phyloP scores from a whole-genome alignment of 2,329 filamentous ascomycete species.

The Tolypocladium capitatum region DNA sequence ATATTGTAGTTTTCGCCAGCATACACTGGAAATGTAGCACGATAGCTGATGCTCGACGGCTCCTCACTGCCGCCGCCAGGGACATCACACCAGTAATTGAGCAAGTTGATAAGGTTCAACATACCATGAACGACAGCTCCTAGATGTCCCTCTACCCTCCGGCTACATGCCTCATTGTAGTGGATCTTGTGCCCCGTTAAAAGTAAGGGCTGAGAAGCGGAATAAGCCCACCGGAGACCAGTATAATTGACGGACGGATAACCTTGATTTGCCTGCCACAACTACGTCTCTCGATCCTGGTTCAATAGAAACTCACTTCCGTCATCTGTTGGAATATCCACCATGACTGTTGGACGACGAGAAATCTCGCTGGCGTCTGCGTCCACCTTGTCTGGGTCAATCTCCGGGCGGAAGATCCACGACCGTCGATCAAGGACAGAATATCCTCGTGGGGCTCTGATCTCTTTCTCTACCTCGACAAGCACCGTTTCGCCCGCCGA shows the following conservation, averaged over 20 bases:
- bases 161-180: conserved; percentile 56
- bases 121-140: conserved; percentile 70
- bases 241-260: conserved; percentile 16
- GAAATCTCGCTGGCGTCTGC: conserved; percentile 6
- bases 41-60: conserved; percentile 42
- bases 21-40: conserved; percentile 57
- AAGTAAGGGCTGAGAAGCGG: conserved; percentile 71
- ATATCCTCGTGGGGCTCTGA: conserved; percentile 35
- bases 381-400: conserved; percentile 9
- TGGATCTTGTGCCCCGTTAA: conserved; percentile 82
- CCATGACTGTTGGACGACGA: conserved; percentile 11
- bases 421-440: conserved; percentile 41
- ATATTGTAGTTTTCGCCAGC: conserved; percentile 51
- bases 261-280: conserved; percentile 5
- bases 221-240: conserved; percentile 48
- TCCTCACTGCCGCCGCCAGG: conserved; percentile 15
- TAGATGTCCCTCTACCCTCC: conserved; percentile 52
- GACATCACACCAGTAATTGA: conserved; percentile 53
- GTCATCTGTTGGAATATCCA: conserved; percentile 9
- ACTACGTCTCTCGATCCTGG: neutral
- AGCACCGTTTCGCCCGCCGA: conserved; percentile 49
- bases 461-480: conserved; percentile 49
- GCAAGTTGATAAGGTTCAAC: conserved; percentile 58
- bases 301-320: conserved; percentile 5
- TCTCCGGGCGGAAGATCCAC: conserved; percentile 30